These are phyloP conservation scores for Wolfiporia cocos DNA, from an alignment of 1,284 basidiomycete species.

Conservation along the genomic window DNA sequence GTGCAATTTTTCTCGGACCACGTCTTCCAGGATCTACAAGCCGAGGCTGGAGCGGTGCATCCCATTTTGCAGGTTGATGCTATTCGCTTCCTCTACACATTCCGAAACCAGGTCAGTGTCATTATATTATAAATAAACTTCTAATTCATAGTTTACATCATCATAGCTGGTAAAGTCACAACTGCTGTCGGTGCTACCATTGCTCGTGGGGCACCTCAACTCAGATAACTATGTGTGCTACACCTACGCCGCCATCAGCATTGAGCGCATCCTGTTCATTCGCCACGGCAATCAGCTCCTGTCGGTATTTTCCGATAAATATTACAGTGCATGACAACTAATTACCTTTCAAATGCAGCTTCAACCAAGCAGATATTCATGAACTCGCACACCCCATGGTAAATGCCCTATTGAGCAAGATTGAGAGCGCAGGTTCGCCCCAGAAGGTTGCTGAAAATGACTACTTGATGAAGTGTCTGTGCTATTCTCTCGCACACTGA, in stretches of 20 bases:
- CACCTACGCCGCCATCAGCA: constrained; percentile 87
- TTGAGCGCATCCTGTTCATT: constrained; percentile 86
- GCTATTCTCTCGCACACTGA: not conserved
- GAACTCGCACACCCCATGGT: constrained; percentile 78
- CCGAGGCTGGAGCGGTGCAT: constrained; percentile 62
- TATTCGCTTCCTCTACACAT: constrained; percentile 90
- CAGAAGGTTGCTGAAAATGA: constrained; percentile 98
- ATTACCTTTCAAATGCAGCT: constrained; percentile 40
- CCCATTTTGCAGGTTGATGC: constrained; percentile 95
- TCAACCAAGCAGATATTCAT: constrained; percentile 81
- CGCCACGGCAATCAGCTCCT: constrained; percentile 64
- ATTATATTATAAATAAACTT: not conserved
- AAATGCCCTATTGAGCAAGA: constrained; percentile 74
- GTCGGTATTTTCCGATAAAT: constrained; percentile 11
- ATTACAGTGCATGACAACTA: not conserved
- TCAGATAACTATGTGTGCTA: constrained; percentile 83
- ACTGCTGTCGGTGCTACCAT: constrained; percentile 85
- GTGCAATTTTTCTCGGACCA: constrained; percentile 94
- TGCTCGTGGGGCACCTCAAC: constrained; percentile 80
- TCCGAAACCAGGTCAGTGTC: constrained; percentile 79
- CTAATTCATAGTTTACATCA: not conserved
- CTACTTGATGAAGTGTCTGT: constrained; percentile 93
- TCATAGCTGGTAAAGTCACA: constrained; percentile 88
- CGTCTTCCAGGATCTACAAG: constrained; percentile 86
- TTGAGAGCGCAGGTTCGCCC: constrained; percentile 78